Conservation (phyloP, 805 yeast species). For the Saccharomycopsis fodiens region DNA sequence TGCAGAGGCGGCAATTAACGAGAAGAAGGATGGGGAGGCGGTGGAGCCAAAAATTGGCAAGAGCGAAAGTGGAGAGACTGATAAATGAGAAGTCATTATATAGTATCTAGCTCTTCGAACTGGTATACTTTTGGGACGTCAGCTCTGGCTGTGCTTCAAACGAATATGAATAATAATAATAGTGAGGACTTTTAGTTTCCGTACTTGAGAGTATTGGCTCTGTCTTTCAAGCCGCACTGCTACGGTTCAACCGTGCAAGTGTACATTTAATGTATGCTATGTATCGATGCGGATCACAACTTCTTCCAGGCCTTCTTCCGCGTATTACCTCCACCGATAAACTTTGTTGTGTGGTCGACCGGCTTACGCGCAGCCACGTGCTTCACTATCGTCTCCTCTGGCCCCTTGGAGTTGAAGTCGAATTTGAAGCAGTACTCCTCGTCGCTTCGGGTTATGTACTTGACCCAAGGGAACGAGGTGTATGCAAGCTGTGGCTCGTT, state of each 20-base stretch:
- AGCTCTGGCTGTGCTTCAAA: no score
- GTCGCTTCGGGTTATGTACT: constrained; percentile 43
- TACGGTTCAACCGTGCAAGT: no score
- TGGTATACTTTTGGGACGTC: no score
- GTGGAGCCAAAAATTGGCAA: background rate
- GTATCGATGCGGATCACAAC: no score
- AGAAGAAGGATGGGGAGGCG: constrained; percentile 20
- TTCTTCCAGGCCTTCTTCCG: background rate
- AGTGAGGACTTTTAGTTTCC: no score
- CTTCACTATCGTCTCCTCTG: constrained; percentile 18
- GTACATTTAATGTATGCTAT: no score
- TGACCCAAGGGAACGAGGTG: constrained; percentile 75
- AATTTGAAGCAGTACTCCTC: constrained; percentile 27
- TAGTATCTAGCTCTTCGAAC: no score
- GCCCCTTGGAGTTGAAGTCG: constrained; percentile 17
- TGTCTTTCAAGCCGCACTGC: no score
- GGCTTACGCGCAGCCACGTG: constrained; percentile 5
- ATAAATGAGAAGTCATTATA: no score
- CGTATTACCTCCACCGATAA: constrained; percentile 2
- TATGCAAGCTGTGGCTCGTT: constrained; percentile 54
- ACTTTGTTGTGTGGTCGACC: background rate
- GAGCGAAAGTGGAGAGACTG: background rate
- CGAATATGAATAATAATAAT: no score
- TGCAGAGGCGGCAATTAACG: constrained; percentile 21
- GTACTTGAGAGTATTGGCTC: no score